phyloP scores from a whole-genome alignment of 208 protist species.

The Leishmania braziliensis region DNA sequence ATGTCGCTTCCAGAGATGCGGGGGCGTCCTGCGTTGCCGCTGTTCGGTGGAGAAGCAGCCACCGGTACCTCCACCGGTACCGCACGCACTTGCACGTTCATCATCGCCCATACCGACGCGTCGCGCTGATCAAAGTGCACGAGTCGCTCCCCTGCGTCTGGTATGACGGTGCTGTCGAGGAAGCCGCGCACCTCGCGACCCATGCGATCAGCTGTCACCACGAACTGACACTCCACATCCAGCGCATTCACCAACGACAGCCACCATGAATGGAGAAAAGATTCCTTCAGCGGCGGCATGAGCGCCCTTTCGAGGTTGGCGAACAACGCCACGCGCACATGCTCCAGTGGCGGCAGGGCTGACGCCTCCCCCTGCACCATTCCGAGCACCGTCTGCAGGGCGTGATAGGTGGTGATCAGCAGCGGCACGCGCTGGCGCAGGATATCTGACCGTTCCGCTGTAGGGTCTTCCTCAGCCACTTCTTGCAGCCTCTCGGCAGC shows the following conservation, averaged over 20 bases:
- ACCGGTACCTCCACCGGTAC: slow-evolving; percentile 22
- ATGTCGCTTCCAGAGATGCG: slow-evolving; percentile 42
- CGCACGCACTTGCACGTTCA: slow-evolving; percentile 38
- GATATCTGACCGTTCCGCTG: slow-evolving; percentile 8
- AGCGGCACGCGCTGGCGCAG: slow-evolving; percentile 50
- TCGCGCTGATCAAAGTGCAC: slow-evolving; percentile 38
- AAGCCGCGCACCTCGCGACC: slow-evolving; percentile 44
- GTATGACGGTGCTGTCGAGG: slow-evolving; percentile 49
- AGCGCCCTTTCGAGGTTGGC: slow-evolving; percentile 48
- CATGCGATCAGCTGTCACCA: slow-evolving; percentile 46
- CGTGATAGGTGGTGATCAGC: slow-evolving; percentile 49
- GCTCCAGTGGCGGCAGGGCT: slow-evolving; percentile 60
- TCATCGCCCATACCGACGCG: slow-evolving; percentile 33
- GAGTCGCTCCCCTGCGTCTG: slow-evolving; percentile 36
- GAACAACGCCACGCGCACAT: slow-evolving; percentile 55
- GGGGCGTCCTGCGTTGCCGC: slow-evolving; percentile 11
- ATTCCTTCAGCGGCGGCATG: slow-evolving; percentile 39
- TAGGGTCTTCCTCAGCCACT: background rate
- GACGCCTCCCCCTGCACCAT: slow-evolving; percentile 32
- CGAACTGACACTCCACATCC: slow-evolving; percentile 83
- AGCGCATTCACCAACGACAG: slow-evolving; percentile 61
- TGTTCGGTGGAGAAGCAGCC: background rate
- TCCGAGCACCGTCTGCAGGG: slow-evolving; percentile 43
- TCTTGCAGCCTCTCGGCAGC: background rate
- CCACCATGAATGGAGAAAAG: slow-evolving; percentile 48